Percentiles rank a stretch among this genome's conserved stretches.
Conservation (phyloP, 1,284 basidiomycete species). For the Pyrrhoderma lamaoense region DNA sequence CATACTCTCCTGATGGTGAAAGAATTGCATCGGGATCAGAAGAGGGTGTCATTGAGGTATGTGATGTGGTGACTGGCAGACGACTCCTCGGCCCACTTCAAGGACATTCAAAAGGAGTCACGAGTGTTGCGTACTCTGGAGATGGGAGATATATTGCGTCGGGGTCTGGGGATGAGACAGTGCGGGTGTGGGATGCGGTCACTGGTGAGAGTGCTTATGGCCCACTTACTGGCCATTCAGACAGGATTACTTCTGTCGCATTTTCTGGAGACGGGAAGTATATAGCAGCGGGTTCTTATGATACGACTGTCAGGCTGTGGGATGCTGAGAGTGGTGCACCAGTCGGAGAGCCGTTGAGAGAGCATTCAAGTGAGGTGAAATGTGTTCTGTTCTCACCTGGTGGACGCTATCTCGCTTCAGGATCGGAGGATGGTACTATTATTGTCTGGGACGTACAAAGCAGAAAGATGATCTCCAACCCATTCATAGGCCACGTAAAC, state of each 20-base stretch:
- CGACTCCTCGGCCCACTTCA: too few relatives aligned
- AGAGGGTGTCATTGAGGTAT: too few relatives aligned
- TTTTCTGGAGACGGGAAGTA: not conserved
- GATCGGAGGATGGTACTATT: not conserved
- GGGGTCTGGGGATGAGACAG: too few relatives aligned
- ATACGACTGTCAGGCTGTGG: not conserved
- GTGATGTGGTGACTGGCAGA: too few relatives aligned
- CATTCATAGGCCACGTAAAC: not conserved
- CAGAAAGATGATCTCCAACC: not conserved
- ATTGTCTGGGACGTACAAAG: not conserved
- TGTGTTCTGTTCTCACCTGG: not conserved
- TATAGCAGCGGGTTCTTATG: not conserved
- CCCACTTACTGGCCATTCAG: too few relatives aligned
- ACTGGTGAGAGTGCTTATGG: too few relatives aligned
- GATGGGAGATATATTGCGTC: too few relatives aligned
- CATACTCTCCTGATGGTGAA: too few relatives aligned
- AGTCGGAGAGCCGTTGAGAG: slow-evolving; percentile 65
- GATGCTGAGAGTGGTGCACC: slow-evolving; percentile 24
- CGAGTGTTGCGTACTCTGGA: too few relatives aligned
- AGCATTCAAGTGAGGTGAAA: slow-evolving; percentile 61
- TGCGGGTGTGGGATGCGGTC: too few relatives aligned
- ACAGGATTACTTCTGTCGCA: not conserved
- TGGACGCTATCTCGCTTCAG: not conserved
- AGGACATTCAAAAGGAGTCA: too few relatives aligned
- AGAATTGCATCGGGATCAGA: too few relatives aligned